These are phyloP conservation scores for Strigomonas culicis DNA, from an alignment of 208 protist genomes.

Conservation along the genomic window DNA sequence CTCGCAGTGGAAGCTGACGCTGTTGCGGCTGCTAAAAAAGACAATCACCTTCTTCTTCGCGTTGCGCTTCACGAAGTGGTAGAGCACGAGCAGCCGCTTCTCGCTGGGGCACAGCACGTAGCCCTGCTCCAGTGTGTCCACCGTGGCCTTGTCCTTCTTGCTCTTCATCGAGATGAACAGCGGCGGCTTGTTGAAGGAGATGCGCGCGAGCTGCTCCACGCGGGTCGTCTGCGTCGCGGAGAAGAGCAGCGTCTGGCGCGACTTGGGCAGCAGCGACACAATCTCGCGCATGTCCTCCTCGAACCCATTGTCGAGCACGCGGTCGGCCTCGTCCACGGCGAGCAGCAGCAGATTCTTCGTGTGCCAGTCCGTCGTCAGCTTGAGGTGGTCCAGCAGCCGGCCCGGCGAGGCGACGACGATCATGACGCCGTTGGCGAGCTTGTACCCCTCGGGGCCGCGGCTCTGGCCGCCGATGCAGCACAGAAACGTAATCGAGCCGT, in stretches of 20 bases:
- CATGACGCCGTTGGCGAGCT: constrained; percentile 85
- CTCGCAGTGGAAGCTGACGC: constrained; percentile 98
- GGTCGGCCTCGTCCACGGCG: constrained; percentile 99
- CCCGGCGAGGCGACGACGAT: constrained; percentile 91
- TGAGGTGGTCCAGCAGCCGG: constrained; percentile 98
- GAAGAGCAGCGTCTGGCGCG: constrained; percentile 98
- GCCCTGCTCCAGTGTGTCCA: constrained; percentile 96
- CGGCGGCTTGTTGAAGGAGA: constrained; percentile 93
- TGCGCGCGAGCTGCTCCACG: constrained; percentile 95
- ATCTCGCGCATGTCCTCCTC: constrained; percentile 99
- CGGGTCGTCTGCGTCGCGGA: constrained; percentile 99
- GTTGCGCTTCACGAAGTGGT: constrained; percentile 99
- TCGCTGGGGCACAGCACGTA: constrained; percentile 97
- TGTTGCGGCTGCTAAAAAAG: constrained; percentile 98
- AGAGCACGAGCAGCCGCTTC: constrained; percentile 97
- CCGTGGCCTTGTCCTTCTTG: constrained; percentile 89
- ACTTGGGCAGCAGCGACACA: constrained; percentile 95
- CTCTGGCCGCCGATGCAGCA: constrained; percentile 91
- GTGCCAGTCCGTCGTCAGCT: constrained; percentile 96
- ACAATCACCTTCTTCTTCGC: constrained; percentile 98
- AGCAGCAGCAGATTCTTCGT: constrained; percentile 96
- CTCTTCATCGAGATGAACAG: constrained; percentile 97
- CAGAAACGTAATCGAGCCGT: constrained; percentile 85
- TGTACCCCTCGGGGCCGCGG: constrained; percentile 86
- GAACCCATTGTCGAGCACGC: constrained; percentile 98